Evolutionary conservation across 1,139 yeast genomes (phyloP).

Genomic region (Candida sp.): DNA sequence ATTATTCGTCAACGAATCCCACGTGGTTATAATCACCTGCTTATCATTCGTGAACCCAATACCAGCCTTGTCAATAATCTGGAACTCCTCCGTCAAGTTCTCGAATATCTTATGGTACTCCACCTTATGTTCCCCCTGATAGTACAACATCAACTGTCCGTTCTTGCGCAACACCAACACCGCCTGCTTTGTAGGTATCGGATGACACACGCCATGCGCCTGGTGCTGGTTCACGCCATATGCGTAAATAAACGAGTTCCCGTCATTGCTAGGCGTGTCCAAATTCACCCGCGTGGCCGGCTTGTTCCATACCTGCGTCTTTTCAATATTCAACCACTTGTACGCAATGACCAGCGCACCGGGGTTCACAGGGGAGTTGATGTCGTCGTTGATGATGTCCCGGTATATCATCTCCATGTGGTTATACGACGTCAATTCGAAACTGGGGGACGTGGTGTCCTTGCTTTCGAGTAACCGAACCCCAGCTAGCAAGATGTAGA

Average conservation of each 20-base stretch:
- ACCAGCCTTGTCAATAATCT: constrained; percentile 49
- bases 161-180: constrained; percentile 68
- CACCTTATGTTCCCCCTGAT: constrained; percentile 65
- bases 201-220: constrained; percentile 71
- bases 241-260: constrained; percentile 32
- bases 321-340: constrained; percentile 74
- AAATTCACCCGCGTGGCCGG: constrained; percentile 47
- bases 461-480: constrained; percentile 36
- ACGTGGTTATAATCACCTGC: constrained; percentile 51
- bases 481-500: constrained; percentile 51
- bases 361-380: constrained; percentile 16
- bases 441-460: constrained; percentile 28
- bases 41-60: constrained; percentile 64
- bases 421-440: constrained; percentile 50
- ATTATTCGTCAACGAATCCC: constrained; percentile 40
- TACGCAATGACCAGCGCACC: constrained; percentile 48
- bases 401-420: constrained; percentile 51
- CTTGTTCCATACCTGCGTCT: constrained; percentile 57
- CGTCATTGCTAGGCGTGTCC: constrained; percentile 3
- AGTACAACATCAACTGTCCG: constrained; percentile 63
- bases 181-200: constrained; percentile 71
- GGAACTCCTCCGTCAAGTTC: constrained; percentile 24
- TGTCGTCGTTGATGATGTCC: constrained; percentile 30
- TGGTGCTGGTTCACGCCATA: constrained; percentile 64
- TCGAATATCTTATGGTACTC: constrained; percentile 50